phyloP scores from a whole-genome alignment of 495 filamentous ascomycete species.

The Penicillium verhagenii region DNA sequence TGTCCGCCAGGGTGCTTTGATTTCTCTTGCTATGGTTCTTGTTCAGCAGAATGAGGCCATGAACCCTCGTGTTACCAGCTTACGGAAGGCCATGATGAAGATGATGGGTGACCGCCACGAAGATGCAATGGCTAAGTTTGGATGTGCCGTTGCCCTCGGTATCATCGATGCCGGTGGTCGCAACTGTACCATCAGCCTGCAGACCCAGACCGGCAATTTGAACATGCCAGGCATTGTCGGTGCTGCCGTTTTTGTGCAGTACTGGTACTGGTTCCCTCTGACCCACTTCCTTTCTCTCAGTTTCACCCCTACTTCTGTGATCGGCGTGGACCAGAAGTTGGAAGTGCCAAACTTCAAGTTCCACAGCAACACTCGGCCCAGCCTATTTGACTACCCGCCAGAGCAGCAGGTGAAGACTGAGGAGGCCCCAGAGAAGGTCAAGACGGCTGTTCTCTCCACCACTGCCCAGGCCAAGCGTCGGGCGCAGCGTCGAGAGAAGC shows the following conservation, averaged over 20 bases:
- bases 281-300: constrained; percentile 95
- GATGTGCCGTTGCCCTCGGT: constrained; percentile 87
- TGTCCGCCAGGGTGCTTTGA: constrained; percentile 95
- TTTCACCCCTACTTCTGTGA: constrained; percentile 92
- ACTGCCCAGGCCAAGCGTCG: constrained; percentile 96
- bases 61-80: constrained; percentile 82
- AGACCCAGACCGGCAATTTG: constrained; percentile 95
- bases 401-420: constrained; percentile 92
- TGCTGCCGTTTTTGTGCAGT: constrained; percentile 97
- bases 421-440: constrained; percentile 90
- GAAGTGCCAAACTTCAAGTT: constrained; percentile 96
- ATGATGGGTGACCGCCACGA: constrained; percentile 94
- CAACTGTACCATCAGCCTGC: constrained; percentile 96
- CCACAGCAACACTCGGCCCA: constrained; percentile 89
- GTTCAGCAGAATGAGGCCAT: constrained; percentile 95
- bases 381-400: constrained; percentile 96
- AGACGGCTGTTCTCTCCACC: constrained; percentile 93
- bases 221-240: constrained; percentile 98
- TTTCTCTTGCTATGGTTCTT: constrained; percentile 94
- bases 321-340: constrained; percentile 88
- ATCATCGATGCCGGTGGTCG: constrained; percentile 98
- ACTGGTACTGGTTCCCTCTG: constrained; percentile 99
- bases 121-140: constrained; percentile 99
- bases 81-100: constrained; percentile 84
- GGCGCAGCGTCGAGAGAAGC: constrained; percentile 70